Evolutionary conservation across 495 filamentous ascomycete genomes (phyloP).

Genomic region (Neurospora sp.): DNA sequence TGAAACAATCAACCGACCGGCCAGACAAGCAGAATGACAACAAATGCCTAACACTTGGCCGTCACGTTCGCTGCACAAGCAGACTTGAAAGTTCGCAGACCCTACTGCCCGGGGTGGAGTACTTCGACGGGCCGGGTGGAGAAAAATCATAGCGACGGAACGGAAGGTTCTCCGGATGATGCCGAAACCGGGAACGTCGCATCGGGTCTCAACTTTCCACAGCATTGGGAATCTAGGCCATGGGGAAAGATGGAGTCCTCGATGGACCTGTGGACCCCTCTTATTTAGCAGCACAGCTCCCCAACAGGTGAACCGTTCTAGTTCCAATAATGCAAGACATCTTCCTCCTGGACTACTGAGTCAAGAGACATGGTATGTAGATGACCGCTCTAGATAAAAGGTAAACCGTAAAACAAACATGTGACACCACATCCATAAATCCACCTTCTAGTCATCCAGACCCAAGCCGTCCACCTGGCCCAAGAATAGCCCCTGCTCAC

Average conservation of each 20-base stretch:
- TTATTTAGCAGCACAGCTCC: background rate
- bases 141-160: background rate
- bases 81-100: background rate
- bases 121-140: background rate
- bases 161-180: background rate
- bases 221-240: background rate
- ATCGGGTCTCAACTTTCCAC: background rate
- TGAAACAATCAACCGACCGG: background rate
- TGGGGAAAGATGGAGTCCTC: background rate
- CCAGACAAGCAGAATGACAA: background rate
- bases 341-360: background rate
- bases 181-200: background rate
- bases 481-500: conserved; percentile 40
- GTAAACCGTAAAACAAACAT: background rate
- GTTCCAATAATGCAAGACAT: background rate
- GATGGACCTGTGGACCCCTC: background rate
- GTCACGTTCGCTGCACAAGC: background rate
- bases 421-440: conserved; percentile 3
- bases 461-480: conserved; percentile 32
- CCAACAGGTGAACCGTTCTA: background rate
- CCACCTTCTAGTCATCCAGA: conserved; percentile 14
- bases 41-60: background rate
- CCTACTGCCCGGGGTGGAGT: background rate
- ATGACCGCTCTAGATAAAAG: background rate
- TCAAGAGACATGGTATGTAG: background rate